Evolutionary conservation across 495 filamentous ascomycete species (phyloP).

Genomic region (Penicillium bialowiezense): DNA sequence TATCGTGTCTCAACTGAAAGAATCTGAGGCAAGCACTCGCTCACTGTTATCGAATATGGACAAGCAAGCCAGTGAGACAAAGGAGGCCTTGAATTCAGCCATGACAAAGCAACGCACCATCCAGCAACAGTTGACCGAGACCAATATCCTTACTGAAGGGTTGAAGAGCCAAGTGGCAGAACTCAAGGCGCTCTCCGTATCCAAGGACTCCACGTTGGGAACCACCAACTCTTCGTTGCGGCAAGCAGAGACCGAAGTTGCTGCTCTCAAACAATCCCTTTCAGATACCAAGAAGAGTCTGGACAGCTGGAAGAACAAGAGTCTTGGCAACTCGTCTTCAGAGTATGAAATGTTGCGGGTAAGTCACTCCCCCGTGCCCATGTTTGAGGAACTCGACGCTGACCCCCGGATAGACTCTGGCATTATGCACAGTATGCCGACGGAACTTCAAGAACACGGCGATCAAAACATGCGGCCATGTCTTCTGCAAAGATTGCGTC

Average conservation of each 20-base stretch:
- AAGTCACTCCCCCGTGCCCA: slow-evolving; percentile 39
- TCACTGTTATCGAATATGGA: slow-evolving; percentile 77
- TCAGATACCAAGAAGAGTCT: slow-evolving; percentile 72
- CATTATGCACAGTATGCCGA: slow-evolving; percentile 85
- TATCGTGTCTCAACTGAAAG: slow-evolving; percentile 89
- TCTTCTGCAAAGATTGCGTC: slow-evolving; percentile 88
- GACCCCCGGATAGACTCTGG: slow-evolving; percentile 63
- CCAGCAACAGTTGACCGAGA: slow-evolving; percentile 68
- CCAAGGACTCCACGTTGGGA: slow-evolving; percentile 64
- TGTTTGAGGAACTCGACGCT: slow-evolving; percentile 13
- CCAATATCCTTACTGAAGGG: slow-evolving; percentile 62
- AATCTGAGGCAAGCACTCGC: slow-evolving; percentile 63
- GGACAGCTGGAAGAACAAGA: slow-evolving; percentile 79
- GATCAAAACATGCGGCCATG: slow-evolving; percentile 91
- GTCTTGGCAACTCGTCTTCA: slow-evolving; percentile 70
- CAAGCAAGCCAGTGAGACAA: slow-evolving; percentile 80
- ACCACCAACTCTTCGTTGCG: slow-evolving; percentile 58
- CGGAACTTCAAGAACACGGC: slow-evolving; percentile 90
- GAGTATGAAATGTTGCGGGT: slow-evolving; percentile 83
- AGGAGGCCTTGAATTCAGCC: slow-evolving; percentile 65
- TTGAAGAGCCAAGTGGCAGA: slow-evolving; percentile 75
- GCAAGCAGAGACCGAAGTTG: slow-evolving; percentile 70
- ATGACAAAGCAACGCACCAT: slow-evolving; percentile 65
- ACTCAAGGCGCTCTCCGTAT: slow-evolving; percentile 64
- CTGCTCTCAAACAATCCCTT: slow-evolving; percentile 67